Base-by-base conservation (phyloP, 2,329 filamentous ascomycete genomes). In the Cladophialophora psammophila region DNA sequence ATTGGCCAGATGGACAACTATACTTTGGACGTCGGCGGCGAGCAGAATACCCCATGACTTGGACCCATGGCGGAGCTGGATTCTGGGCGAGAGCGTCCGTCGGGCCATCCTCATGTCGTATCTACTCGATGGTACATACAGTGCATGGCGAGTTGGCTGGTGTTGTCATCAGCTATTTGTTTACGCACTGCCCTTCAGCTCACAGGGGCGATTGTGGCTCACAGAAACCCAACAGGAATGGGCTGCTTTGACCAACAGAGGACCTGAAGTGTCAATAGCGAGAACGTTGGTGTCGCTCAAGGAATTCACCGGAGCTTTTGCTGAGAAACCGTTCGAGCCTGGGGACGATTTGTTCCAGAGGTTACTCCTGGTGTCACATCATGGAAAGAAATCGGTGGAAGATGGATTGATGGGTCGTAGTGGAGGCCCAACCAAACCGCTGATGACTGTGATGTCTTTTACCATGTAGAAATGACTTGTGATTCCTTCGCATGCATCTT, bases 131-230 rank as follows among this genome's bases (percentile, higher is more conserved):
- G 63, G 56, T 5, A 32, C 45, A 2, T 65, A 65, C 31, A 15
- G 31, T 18, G 50, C 40, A 6, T 56, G 56, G 63, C n/a, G 12
- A 9, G 34, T 18, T 18, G 63, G 63, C 9, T 60, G 31, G 15
- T 65, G 57, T 32, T 54, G 38, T 8, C 63, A 65, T 20, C 18
- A 45, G n/a, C n/a, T 60, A 5, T 56, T 65, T 48, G 52, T 65
- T 31, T 26, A 60, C 18, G 63, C 63, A 9, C 63, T 65, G 35
- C 63, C 63, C 8, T 65, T 65, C 38, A n/a, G 45, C 31, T 7
- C 36, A 12, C 48, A 50, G 18, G 13, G 38, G 32, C 15, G 56
- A 5, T 13, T 65, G 36, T 65, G 63, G 63, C 9, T 12, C 15
- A 48, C 63, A 10, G n/a, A 12, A 6, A 55, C 48, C 15, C 56